phyloP scores from a whole-genome alignment of 805 yeast genomes.

The Millerozyma miso region DNA sequence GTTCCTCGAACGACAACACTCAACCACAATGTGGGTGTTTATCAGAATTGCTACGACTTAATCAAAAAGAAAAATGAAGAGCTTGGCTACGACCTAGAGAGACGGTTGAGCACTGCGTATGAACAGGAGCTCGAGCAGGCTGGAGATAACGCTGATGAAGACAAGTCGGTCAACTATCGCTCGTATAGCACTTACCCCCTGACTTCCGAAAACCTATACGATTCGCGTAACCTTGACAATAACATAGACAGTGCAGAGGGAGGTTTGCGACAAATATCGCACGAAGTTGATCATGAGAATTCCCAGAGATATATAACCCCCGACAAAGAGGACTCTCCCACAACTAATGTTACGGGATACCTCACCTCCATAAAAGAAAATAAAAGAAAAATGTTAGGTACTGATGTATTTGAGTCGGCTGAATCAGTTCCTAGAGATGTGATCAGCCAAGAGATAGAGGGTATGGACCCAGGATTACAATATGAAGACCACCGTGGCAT shows the following conservation, averaged over 20 bases:
- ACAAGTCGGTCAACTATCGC: background rate
- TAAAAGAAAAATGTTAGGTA: background rate
- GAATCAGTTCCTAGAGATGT: background rate
- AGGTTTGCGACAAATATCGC: background rate
- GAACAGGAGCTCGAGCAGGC: constrained; percentile 8
- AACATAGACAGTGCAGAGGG: background rate
- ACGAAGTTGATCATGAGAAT: background rate
- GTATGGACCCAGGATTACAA: background rate
- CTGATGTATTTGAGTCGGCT: background rate
- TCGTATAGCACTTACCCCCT: background rate
- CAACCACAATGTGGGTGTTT: constrained; percentile 12
- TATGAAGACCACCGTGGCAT: constrained; percentile 1
- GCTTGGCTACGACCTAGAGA: constrained; percentile 22
- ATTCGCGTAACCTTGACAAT: background rate
- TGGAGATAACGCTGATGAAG: constrained; percentile 9
- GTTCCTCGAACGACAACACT: constrained; percentile 26
- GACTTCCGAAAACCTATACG: background rate
- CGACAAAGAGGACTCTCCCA: background rate
- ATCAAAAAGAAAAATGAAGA: constrained; percentile 16
- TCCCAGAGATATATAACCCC: background rate
- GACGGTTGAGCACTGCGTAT: constrained; percentile 21
- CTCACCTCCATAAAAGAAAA: background rate
- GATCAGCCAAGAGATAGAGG: background rate
- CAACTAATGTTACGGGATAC: background rate
- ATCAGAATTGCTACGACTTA: constrained; percentile 16